Conservation (phyloP, 805 yeast genomes). For the Ogataea polymorpha region DNA sequence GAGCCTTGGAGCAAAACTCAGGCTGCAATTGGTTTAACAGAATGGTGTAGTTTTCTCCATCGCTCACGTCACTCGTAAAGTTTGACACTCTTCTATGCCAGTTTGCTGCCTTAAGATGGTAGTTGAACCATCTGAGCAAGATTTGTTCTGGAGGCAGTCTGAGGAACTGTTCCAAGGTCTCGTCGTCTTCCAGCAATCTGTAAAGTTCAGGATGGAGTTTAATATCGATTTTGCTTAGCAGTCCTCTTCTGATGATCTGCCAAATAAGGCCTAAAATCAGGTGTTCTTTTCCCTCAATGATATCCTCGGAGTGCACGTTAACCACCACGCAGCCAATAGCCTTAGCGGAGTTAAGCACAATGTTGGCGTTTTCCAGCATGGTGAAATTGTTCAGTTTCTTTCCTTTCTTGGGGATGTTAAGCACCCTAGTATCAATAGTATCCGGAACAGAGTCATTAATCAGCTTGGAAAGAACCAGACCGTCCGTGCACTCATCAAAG, state of each 20-base stretch:
- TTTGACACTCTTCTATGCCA: constrained; percentile 84
- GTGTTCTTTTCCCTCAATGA: constrained; percentile 89
- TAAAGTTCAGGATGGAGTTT: constrained; percentile 95
- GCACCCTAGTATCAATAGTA: constrained; percentile 96
- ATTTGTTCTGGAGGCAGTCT: constrained; percentile 98
- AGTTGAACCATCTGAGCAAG: constrained; percentile 94
- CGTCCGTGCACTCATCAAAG: constrained; percentile 96
- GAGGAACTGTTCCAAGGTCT: constrained; percentile 93
- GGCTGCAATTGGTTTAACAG: constrained; percentile 87
- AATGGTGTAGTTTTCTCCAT: constrained; percentile 93
- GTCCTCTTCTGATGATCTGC: constrained; percentile 97
- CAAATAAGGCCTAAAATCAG: constrained; percentile 87
- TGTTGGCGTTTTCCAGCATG: constrained; percentile 95
- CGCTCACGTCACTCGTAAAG: constrained; percentile 83
- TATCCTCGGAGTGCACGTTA: constrained; percentile 94
- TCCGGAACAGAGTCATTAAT: constrained; percentile 98
- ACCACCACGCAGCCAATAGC: constrained; percentile 99
- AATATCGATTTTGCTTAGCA: constrained; percentile 91
- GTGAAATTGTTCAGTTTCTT: constrained; percentile 88
- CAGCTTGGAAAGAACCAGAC: constrained; percentile 85
- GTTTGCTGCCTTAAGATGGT: constrained; percentile 88
- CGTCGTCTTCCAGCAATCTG: constrained; percentile 92
- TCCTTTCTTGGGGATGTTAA: constrained; percentile 80
- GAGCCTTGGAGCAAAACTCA: constrained; percentile 72
- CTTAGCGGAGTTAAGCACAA: constrained; percentile 96